phyloP scores from a whole-genome alignment of 352 stramenopile species.

The Phytophthora agathidicida region DNA sequence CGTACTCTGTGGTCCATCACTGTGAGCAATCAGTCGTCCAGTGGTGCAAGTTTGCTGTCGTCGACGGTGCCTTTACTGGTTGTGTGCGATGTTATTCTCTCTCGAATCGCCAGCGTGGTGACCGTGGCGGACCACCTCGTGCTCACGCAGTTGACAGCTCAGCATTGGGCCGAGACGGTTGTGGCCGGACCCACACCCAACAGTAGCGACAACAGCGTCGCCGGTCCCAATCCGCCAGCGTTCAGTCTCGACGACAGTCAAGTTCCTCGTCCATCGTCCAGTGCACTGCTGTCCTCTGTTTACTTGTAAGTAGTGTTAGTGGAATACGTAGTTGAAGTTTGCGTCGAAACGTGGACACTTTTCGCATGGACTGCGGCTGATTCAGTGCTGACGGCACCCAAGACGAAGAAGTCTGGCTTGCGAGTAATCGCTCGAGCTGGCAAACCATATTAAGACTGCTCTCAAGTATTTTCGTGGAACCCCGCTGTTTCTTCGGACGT shows the following conservation, averaged over 20 bases:
- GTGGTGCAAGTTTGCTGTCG: constrained; percentile 15
- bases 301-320: constrained; percentile 13
- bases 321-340: no score
- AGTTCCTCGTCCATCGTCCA: constrained; percentile 15
- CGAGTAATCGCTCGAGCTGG: no score
- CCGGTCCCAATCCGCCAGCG: constrained; percentile 9
- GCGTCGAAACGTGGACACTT: background rate
- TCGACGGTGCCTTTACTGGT: constrained; percentile 48
- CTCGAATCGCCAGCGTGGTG: constrained; percentile 36
- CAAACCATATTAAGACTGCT: no score
- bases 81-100: constrained; percentile 47
- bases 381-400: no score
- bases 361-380: no score
- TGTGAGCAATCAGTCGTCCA: constrained; percentile 1
- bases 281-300: constrained; percentile 25
- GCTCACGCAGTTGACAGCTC: constrained; percentile 45
- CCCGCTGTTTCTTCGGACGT: no score
- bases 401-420: no score
- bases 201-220: constrained; percentile 3
- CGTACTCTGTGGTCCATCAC: constrained; percentile 34
- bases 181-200: constrained; percentile 2
- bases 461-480: no score
- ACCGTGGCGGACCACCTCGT: constrained; percentile 47
- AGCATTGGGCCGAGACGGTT: constrained; percentile 54
- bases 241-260: constrained; percentile 26